Evolutionary conservation across 164 flowering plant genomes (phyloP).

Genomic region (Malania oleifera): DNA sequence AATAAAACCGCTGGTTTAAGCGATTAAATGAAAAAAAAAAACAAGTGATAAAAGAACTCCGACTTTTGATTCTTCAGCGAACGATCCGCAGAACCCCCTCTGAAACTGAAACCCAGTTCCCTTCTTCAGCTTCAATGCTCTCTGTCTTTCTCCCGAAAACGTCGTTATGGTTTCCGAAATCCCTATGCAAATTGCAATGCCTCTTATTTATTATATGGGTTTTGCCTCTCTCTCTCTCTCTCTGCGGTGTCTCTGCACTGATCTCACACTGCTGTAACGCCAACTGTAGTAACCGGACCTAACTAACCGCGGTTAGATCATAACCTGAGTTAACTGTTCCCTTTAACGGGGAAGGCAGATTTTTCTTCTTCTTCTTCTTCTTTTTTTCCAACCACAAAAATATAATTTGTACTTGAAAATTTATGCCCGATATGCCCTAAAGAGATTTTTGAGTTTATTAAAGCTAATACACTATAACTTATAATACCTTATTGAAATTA

Average conservation of each 20-base stretch:
- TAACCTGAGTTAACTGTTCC: slow-evolving; percentile 15
- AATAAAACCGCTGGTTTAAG: too few relatives aligned
- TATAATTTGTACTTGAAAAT: too few relatives aligned
- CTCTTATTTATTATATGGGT: slow-evolving; percentile 17
- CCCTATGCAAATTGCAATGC: slow-evolving; percentile 25
- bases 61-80: slow-evolving; percentile 7
- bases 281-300: slow-evolving; percentile 1
- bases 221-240: slow-evolving; percentile 9
- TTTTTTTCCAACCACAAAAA: too few relatives aligned
- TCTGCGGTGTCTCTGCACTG: neutral
- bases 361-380: too few relatives aligned
- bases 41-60: too few relatives aligned
- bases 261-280: too few relatives aligned
- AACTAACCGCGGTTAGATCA: slow-evolving; percentile 22
- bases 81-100: slow-evolving; percentile 10
- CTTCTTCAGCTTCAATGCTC: neutral
- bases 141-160: slow-evolving; percentile 17
- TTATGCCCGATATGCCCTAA: too few relatives aligned
- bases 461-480: too few relatives aligned
- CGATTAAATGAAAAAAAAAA: slow-evolving; percentile 1
- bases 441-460: too few relatives aligned
- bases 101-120: slow-evolving; percentile 25
- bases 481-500: too few relatives aligned
- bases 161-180: slow-evolving; percentile 31
- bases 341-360: neutral